phyloP scores from a whole-genome alignment of 2,329 filamentous ascomycete genomes.

The Ascochyta lentis region DNA sequence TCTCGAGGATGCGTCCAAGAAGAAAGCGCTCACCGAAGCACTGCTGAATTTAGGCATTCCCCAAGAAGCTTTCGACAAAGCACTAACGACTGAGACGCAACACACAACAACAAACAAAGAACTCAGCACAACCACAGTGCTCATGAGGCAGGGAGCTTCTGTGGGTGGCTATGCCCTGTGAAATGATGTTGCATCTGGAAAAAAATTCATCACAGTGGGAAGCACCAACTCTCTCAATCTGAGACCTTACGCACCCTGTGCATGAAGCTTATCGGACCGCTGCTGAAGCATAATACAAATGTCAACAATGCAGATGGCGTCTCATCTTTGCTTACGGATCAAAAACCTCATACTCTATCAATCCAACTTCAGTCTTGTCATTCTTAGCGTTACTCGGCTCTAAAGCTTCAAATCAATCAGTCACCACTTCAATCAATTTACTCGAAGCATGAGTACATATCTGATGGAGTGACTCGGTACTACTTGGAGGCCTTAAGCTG shows the following conservation, averaged over 20 bases:
- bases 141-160: constrained; percentile 42
- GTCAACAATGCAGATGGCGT: constrained; percentile 41
- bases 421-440: constrained; percentile 55
- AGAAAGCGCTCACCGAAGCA: constrained; percentile 34
- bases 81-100: constrained; percentile 35
- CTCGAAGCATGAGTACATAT: constrained; percentile 58
- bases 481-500: constrained; percentile 12
- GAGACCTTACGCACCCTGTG: constrained; percentile 2
- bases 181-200: constrained; percentile 60
- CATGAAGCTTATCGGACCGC: constrained; percentile 24
- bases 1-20: constrained; percentile 30
- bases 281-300: constrained; percentile 38
- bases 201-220: constrained; percentile 58
- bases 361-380: constrained; percentile 60
- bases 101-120: constrained; percentile 29
- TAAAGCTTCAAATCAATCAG: constrained; percentile 55
- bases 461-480: constrained; percentile 29
- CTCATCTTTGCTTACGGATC: constrained; percentile 40
- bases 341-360: constrained; percentile 47
- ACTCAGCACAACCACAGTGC: constrained; percentile 34
- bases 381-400: constrained; percentile 66
- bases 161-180: constrained; percentile 64
- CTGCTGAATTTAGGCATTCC: constrained; percentile 37
- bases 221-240: constrained; percentile 32
- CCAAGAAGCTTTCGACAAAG: constrained; percentile 39